These are phyloP conservation scores for Pneumocystis oryctolagi DNA, from an alignment of 1,139 yeast species.

Conservation along the genomic window DNA sequence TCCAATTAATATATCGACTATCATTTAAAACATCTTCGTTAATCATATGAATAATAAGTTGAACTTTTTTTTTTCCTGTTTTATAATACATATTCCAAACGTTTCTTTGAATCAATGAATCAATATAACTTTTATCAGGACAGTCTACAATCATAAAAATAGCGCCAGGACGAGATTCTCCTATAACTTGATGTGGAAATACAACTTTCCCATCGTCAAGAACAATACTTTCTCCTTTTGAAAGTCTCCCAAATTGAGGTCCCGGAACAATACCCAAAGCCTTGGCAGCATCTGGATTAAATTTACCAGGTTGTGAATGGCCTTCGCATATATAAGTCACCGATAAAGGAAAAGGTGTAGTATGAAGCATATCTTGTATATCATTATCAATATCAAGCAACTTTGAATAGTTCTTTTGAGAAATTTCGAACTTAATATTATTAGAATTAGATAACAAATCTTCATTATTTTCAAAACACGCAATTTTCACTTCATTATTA, in stretches of 20 bases:
- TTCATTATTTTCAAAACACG: background rate
- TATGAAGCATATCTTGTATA: constrained; percentile 39
- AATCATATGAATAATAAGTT: constrained; percentile 19
- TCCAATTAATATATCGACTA: constrained; percentile 7
- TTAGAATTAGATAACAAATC: background rate
- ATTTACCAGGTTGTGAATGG: constrained; percentile 62
- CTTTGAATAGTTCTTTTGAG: background rate
- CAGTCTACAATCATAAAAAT: constrained; percentile 60
- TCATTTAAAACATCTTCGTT: constrained; percentile 6
- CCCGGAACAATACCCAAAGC: constrained; percentile 61
- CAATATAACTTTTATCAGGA: constrained; percentile 43
- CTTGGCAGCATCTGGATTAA: constrained; percentile 49
- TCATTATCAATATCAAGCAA: background rate
- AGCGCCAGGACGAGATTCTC: constrained; percentile 41
- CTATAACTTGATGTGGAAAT: constrained; percentile 59
- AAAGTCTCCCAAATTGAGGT: constrained; percentile 17
- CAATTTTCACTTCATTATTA: background rate
- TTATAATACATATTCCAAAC: background rate
- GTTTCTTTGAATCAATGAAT: constrained; percentile 15
- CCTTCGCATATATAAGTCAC: constrained; percentile 49
- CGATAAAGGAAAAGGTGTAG: constrained; percentile 20
- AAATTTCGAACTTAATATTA: background rate
- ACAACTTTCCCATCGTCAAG: constrained; percentile 46
- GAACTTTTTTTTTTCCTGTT: background rate
- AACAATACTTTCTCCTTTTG: constrained; percentile 30